These are phyloP conservation scores for Penicillium coffeae DNA, from an alignment of 495 filamentous ascomycete species.

Conservation along the genomic window DNA sequence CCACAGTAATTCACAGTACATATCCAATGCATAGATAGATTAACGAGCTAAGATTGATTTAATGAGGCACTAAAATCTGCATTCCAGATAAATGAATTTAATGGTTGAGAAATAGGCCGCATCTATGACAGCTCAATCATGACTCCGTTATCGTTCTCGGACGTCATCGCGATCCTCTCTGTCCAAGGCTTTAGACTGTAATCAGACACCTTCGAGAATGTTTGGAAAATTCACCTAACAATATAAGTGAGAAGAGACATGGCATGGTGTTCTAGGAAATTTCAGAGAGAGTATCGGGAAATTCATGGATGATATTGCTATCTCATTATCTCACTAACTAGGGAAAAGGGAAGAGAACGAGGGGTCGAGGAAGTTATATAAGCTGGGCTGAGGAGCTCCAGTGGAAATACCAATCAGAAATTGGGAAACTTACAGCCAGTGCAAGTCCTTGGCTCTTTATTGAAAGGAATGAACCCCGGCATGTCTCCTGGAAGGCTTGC, in stretches of 20 bases:
- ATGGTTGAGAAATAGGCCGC: too few relatives aligned
- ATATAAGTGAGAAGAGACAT: slow-evolving; percentile 15
- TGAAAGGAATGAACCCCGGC: slow-evolving; percentile 18
- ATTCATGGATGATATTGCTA: too few relatives aligned
- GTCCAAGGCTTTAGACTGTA: slow-evolving; percentile 12
- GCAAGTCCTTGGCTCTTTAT: slow-evolving; percentile 14
- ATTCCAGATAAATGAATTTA: too few relatives aligned
- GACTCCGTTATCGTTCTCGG: slow-evolving; percentile 21
- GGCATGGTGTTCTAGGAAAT: slow-evolving; percentile 7
- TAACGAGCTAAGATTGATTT: too few relatives aligned
- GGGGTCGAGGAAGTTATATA: too few relatives aligned
- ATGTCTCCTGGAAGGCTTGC: slow-evolving; percentile 9
- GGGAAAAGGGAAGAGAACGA: too few relatives aligned
- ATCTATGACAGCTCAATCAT: slow-evolving; percentile 3
- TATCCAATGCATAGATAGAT: not conserved
- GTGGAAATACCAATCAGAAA: too few relatives aligned
- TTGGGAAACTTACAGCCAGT: slow-evolving; percentile 21
- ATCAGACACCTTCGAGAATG: slow-evolving; percentile 8
- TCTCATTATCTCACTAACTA: too few relatives aligned
- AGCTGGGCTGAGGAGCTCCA: too few relatives aligned
- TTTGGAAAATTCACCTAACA: slow-evolving; percentile 15
- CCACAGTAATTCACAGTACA: slow-evolving; percentile 10
- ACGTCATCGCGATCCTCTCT: slow-evolving; percentile 16
- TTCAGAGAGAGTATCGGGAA: too few relatives aligned
- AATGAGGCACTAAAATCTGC: too few relatives aligned